Evolutionary conservation across 1,284 basidiomycete species (phyloP), one percentile per base, ranked within the genome.

Genomic region (Malassezia pachydermatis): DNA sequence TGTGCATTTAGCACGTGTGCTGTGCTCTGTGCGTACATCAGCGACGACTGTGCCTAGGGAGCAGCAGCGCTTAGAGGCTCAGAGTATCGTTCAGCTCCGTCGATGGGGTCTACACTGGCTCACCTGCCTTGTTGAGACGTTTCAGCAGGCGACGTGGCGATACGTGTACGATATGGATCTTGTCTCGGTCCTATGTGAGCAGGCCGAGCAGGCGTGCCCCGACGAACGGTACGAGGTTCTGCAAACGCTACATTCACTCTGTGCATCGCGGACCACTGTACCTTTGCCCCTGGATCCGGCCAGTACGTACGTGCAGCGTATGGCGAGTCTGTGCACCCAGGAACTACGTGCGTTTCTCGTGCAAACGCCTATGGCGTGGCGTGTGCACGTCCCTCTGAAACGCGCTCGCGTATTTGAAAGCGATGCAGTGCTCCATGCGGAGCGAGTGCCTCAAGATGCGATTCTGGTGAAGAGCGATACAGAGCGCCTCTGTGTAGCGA

Each of bases 21-120:
- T 74, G 25, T 63, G 88, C 25, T 76, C 44, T 41, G 58, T 43
- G 19, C 49, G 30, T 11, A 6, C 20, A 4, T 16, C 37, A 14
- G 16, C 17, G 6, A 19, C 2, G 6, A 28, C 25, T 9, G 45
- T 30, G 9, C 48, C 52, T 43, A 13, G 51, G 34, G 53, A 58
- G 17, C 53, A 58, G 11, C 45, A 47, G 23, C 51, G 57, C 5
- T 25, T 56, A 5, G 60, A 64, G 33, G 41, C 48, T 9, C 27
- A 45, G 0, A 41, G 43, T 4, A 44, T 60, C 0, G 34, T 49
- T 3, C 43, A 34, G 7, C 33, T 60, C 16, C 56, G 58, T 45
- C 48, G 42, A 9, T 22, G 51, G 2, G 62, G 58, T 2, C 28
- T 58, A 8, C 49, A 48, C 6, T 48, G 62, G 19, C 39, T 62